Percentiles rank a stretch among this genome's conserved stretches.
phyloP scores from a whole-genome alignment of 2,329 filamentous ascomycete genomes.

The Byssochlamys sp. region DNA sequence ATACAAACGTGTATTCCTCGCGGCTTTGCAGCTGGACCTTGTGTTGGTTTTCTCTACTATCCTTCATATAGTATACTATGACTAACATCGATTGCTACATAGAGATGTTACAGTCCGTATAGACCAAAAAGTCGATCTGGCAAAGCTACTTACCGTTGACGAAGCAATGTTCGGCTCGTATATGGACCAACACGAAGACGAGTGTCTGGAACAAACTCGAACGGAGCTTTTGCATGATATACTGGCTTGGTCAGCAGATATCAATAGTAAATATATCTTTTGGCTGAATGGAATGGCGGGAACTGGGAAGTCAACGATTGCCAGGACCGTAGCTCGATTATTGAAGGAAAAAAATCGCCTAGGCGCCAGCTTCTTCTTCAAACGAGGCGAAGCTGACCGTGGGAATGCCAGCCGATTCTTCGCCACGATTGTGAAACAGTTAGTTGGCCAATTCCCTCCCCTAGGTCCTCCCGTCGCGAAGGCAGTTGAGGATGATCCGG shows the following conservation, averaged over 20 bases:
- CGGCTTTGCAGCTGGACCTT: too few relatives aligned
- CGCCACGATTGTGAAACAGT: conserved; percentile 16
- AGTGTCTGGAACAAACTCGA: neutral
- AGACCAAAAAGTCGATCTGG: neutral
- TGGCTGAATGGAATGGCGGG: neutral
- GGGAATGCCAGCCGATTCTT: conserved; percentile 26
- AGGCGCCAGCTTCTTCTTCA: conserved; percentile 39
- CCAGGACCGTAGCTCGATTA: conserved; percentile 11
- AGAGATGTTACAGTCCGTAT: neutral
- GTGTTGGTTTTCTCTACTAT: too few relatives aligned
- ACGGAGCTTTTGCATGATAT: neutral
- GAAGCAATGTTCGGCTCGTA: neutral
- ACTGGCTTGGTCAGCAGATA: neutral
- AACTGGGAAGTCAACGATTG: neutral
- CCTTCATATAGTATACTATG: too few relatives aligned
- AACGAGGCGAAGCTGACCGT: conserved; percentile 30
- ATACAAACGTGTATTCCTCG: too few relatives aligned
- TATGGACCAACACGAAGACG: neutral
- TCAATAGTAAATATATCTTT: neutral
- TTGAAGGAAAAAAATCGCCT: conserved; percentile 13
- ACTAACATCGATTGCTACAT: too few relatives aligned
- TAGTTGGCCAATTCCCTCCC: conserved; percentile 22
- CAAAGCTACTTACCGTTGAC: neutral
- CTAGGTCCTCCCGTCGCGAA: conserved; percentile 11
- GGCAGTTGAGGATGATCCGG: conserved; percentile 10